Conservation (phyloP, 73 alveolate genomes). For the Paramecium pentaurelia region DNA sequence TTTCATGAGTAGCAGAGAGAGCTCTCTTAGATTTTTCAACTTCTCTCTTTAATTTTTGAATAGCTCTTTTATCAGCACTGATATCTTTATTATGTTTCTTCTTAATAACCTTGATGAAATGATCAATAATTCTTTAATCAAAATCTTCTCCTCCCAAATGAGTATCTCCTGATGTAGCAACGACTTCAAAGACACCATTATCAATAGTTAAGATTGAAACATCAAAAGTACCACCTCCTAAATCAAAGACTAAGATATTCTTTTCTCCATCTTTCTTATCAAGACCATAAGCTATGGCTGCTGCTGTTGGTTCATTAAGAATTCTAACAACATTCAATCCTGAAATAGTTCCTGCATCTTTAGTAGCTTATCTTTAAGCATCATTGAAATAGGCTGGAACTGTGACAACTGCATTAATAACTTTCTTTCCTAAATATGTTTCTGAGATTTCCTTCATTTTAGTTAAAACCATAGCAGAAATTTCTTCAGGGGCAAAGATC, state of each 20-base stretch:
- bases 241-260: slow-evolving; percentile 90
- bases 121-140: slow-evolving; percentile 94
- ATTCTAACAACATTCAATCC: slow-evolving; percentile 96
- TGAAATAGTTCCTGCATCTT: slow-evolving; percentile 98
- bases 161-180: slow-evolving; percentile 98
- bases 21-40: slow-evolving; percentile 98
- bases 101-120: slow-evolving; percentile 88
- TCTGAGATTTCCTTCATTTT: slow-evolving; percentile 88
- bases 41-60: slow-evolving; percentile 94
- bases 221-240: slow-evolving; percentile 99
- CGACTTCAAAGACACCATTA: slow-evolving; percentile 96
- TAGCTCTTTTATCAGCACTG: slow-evolving; percentile 82
- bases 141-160: slow-evolving; percentile 99
- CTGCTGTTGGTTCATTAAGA: slow-evolving; percentile 99
- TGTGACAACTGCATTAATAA: slow-evolving; percentile 96
- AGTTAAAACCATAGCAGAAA: slow-evolving; percentile 90
- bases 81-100: slow-evolving; percentile 91
- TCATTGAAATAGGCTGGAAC: slow-evolving; percentile 98
- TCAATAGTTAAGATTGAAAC: slow-evolving; percentile 96
- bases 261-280: slow-evolving; percentile 92
- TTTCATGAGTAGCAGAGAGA: slow-evolving; percentile 92
- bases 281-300: slow-evolving; percentile 99
- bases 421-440: slow-evolving; percentile 91
- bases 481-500: slow-evolving; percentile 90
- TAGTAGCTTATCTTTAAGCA: slow-evolving; percentile 96